Evolutionary conservation across 345 rosid species (phyloP).

Genomic region (Salix brachista): DNA sequence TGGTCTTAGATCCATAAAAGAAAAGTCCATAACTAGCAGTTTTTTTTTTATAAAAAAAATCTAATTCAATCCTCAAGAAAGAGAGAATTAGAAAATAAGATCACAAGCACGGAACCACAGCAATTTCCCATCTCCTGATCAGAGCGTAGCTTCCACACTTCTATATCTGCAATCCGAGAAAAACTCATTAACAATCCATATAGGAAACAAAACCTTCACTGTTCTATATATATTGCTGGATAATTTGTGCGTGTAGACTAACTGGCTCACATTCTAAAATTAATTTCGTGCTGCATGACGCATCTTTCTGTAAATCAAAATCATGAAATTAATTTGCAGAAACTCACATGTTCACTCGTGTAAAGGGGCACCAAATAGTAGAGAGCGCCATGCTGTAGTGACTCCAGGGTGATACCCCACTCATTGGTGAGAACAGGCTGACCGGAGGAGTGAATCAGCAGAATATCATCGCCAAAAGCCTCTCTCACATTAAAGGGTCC

Average conservation of each 20-base stretch:
- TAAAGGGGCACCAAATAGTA: slow-evolving; percentile 62
- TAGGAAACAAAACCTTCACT: slow-evolving; percentile 3
- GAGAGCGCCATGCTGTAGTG: slow-evolving; percentile 81
- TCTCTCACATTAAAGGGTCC: slow-evolving; percentile 82
- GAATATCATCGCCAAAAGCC: slow-evolving; percentile 79
- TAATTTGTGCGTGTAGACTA: not conserved
- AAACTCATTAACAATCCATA: not conserved
- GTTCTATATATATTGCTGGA: not conserved
- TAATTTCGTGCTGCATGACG: not conserved
- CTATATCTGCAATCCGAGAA: slow-evolving; percentile 27
- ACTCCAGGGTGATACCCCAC: slow-evolving; percentile 71
- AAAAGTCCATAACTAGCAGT: not conserved
- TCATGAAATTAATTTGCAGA: not conserved
- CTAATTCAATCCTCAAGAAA: slow-evolving; percentile 4
- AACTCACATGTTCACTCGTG: slow-evolving; percentile 1
- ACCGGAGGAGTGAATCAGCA: slow-evolving; percentile 69
- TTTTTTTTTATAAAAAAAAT: not conserved
- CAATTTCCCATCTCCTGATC: not conserved
- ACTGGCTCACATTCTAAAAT: not conserved
- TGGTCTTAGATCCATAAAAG: not conserved
- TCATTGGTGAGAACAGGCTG: slow-evolving; percentile 76
- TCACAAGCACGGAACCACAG: not conserved
- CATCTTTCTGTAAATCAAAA: not conserved
- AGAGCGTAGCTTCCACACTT: not conserved
- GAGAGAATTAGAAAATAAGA: slow-evolving; percentile 11